Conservation (phyloP, 345 rosid species). For the Ceriops zippeliana region DNA sequence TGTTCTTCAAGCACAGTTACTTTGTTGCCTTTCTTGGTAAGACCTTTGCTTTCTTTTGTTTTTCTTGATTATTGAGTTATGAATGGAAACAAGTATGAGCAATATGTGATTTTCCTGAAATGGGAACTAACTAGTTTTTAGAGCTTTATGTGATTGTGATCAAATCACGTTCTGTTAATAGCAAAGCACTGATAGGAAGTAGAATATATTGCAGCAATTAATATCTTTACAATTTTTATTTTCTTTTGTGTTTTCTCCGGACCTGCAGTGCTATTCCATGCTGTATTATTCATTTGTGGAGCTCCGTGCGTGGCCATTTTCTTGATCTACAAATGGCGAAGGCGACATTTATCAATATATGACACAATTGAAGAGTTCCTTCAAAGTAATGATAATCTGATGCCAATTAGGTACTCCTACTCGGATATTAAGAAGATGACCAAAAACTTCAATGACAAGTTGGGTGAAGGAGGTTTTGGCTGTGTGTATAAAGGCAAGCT, state of each 20-base stretch:
- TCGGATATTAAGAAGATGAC: constrained; percentile 4
- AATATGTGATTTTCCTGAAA: too few relatives aligned
- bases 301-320: neutral
- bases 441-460: neutral
- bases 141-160: too few relatives aligned
- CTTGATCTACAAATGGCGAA: constrained; percentile 1
- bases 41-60: neutral
- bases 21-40: constrained; percentile 2
- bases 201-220: too few relatives aligned
- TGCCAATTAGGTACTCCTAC: constrained; percentile 20
- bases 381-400: constrained; percentile 3
- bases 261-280: too few relatives aligned
- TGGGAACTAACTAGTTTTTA: too few relatives aligned
- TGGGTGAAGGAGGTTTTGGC: constrained; percentile 11
- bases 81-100: too few relatives aligned
- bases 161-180: too few relatives aligned
- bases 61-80: too few relatives aligned
- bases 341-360: constrained; percentile 14
- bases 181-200: too few relatives aligned
- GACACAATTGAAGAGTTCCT: constrained; percentile 15
- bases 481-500: constrained; percentile 11
- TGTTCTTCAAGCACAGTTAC: neutral
- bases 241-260: too few relatives aligned
- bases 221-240: too few relatives aligned
- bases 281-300: neutral